Conservation (phyloP, 176 grass and related monocot genomes). For the Aegilops tauschii region DNA sequence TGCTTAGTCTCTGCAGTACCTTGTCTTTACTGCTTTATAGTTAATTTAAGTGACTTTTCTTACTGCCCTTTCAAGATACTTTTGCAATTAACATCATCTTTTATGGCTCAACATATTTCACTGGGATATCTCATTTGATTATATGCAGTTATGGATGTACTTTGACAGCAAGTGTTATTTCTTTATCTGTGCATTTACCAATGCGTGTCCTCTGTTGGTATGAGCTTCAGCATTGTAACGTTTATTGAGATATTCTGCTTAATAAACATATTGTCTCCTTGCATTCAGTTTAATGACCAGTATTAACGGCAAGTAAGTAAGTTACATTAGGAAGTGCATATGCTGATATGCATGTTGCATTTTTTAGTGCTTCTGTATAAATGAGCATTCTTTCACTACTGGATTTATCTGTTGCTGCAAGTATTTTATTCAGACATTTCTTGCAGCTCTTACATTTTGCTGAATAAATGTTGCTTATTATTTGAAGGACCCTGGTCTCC, state of each 20-base stretch:
- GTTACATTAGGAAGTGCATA: background rate
- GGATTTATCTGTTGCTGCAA: background rate
- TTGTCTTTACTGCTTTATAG: background rate
- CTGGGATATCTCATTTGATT: background rate
- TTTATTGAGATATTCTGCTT: background rate
- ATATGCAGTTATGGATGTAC: background rate
- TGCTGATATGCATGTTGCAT: background rate
- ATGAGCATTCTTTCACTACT: background rate
- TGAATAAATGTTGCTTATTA: constrained; percentile 25
- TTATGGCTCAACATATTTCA: background rate
- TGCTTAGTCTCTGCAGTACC: background rate
- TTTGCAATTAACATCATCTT: background rate
- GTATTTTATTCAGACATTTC: constrained; percentile 5
- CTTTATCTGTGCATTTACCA: background rate
- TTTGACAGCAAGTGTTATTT: background rate
- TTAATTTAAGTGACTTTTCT: background rate
- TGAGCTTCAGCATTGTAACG: background rate
- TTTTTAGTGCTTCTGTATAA: constrained; percentile 8
- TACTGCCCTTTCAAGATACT: background rate
- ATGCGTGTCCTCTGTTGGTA: background rate
- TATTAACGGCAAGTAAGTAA: background rate
- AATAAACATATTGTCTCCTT: background rate
- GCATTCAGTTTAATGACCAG: background rate
- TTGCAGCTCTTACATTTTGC: constrained; percentile 5
- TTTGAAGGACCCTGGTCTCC: constrained; percentile 48